Base-by-base conservation (phyloP, 1,284 basidiomycete genomes). In the Sporisorium scitamineum region DNA sequence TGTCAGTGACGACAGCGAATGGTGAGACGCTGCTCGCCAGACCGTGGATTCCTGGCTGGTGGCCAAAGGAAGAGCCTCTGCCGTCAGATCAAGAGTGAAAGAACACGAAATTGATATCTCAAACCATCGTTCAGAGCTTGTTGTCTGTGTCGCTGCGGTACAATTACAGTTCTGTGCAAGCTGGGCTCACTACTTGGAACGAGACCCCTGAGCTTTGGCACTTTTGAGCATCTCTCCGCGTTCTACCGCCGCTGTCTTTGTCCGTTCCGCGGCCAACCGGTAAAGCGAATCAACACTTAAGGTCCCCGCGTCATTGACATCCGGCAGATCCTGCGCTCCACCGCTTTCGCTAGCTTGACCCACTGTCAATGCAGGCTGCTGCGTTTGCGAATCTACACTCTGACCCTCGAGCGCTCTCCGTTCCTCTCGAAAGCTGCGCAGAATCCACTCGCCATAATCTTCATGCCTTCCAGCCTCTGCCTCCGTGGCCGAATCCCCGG, bases 21-120 rank as follows among this genome's bases (percentile, higher is more conserved):
- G 74, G 70, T 0, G 45, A 71, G 41, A 64, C 51, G 29, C 18
- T 81, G 42, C 26, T 67, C 24, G 72, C 79, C 37, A 60, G 57
- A 59, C 78, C 80, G 0, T 81, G 65, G 64, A 74, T 81, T 31
- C 80, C 77, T 1, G 31, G 10, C 13, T 80, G 78, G 78, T 81
- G 80, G 80, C 78, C 78, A 9, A 54, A 72, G 32, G 51, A 67
- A 27, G 44, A 45, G 16, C 32, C 20, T 4, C 13, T 18, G 29
- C 56, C 37, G 27, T 20, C 61, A 11, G 18, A 47, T n/a, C 39
- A 51, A 32, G 44, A 37, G 8, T 39, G 10, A 52, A 18, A 13
- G 32, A 26, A 50, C 11, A 14, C 27, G 20, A 31, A 29, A 18
- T 18, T 39, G 16, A 29, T 10, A 10, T 4, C 18, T 22, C 16